phyloP scores from a whole-genome alignment of 495 filamentous ascomycete species.

The Trichoderma orchidacearum region DNA sequence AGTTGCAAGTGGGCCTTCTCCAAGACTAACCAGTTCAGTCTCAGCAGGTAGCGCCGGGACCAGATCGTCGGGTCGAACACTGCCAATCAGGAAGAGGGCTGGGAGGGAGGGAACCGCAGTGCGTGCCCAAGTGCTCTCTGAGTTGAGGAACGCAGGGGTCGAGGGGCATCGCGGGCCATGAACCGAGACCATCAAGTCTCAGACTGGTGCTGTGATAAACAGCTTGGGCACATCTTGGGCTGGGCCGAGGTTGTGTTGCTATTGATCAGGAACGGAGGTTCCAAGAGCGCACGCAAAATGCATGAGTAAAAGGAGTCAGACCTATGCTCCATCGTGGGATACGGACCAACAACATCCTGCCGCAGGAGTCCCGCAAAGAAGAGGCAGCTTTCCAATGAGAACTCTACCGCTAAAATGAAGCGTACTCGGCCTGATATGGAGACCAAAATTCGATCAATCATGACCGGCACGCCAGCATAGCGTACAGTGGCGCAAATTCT shows the following conservation, averaged over 20 bases:
- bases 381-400: too few relatives aligned
- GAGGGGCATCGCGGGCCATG: background rate
- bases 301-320: background rate
- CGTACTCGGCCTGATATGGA: too few relatives aligned
- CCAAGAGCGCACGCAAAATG: background rate
- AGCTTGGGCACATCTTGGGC: too few relatives aligned
- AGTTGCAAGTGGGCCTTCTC: background rate
- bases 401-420: too few relatives aligned
- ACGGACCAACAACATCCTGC: background rate
- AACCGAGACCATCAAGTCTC: too few relatives aligned
- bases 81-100: background rate
- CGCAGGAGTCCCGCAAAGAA: too few relatives aligned
- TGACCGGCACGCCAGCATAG: too few relatives aligned
- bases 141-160: background rate
- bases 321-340: background rate
- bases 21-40: background rate
- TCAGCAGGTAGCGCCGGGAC: background rate
- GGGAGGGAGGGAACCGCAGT: too few relatives aligned
- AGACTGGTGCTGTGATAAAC: background rate
- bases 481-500: too few relatives aligned
- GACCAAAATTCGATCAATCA: too few relatives aligned
- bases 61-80: background rate
- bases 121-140: too few relatives aligned
- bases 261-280: background rate
- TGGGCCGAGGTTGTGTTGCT: background rate